Evolutionary conservation across 257 asterid species (phyloP).

Genomic region (Salvia rosmarinus): DNA sequence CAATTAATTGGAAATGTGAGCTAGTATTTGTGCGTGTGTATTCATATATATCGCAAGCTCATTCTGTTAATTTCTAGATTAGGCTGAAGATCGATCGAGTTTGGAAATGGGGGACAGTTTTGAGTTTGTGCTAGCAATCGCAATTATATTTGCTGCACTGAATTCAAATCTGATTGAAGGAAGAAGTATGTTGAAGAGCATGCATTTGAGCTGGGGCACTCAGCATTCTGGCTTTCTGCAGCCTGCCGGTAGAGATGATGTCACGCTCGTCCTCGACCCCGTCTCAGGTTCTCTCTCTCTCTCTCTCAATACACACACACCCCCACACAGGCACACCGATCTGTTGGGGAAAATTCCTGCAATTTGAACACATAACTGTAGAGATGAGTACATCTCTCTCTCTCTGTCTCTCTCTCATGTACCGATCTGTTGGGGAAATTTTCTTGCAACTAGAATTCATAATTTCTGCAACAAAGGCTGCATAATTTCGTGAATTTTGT

Average conservation of each 20-base stretch:
- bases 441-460: too few species aligned
- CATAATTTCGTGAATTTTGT: too few species aligned
- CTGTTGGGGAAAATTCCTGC: too few species aligned
- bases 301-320: constrained; percentile 1
- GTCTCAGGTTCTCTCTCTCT: constrained; percentile 20
- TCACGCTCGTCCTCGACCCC: constrained; percentile 12
- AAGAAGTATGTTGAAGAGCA: constrained; percentile 23
- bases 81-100: not conserved
- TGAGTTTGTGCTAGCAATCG: not conserved
- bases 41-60: not conserved
- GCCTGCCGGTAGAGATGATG: constrained; percentile 22
- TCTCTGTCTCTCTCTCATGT: too few species aligned
- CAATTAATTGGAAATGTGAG: not conserved
- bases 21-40: too few species aligned
- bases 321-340: too few species aligned
- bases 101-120: not conserved
- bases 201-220: constrained; percentile 28
- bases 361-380: too few species aligned
- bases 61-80: not conserved
- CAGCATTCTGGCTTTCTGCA: constrained; percentile 18
- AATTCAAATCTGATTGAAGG: not conserved
- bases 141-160: not conserved
- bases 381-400: too few species aligned
- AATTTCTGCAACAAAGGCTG: not conserved
- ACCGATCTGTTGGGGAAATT: too few species aligned